A percentile compares a stretch with the other conserved stretches of the same genome.
phyloP scores from a whole-genome alignment of 1,284 basidiomycete species.

The Pseudozyma tsukubaensis region DNA sequence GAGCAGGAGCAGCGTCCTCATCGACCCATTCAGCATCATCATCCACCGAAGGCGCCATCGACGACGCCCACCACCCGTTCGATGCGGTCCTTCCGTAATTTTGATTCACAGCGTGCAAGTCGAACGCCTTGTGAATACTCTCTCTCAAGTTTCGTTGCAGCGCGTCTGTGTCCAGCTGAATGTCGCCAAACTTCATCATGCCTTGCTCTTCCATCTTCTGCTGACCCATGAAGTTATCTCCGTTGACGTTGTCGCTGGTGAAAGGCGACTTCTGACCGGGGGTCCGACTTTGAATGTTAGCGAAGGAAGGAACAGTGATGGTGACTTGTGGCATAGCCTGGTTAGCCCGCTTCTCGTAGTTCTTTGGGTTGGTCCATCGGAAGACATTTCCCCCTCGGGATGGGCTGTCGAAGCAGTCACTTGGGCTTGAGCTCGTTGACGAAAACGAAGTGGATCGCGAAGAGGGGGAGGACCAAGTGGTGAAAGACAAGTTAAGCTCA shows the following conservation, averaged over 20 bases:
- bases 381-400: constrained; percentile 21
- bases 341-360: constrained; percentile 8
- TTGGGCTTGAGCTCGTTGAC: constrained; percentile 14
- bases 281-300: not conserved
- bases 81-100: constrained; percentile 5
- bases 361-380: constrained; percentile 12
- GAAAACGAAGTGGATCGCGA: constrained; percentile 30
- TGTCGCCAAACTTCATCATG: constrained; percentile 7
- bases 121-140: constrained; percentile 22
- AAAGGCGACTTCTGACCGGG: constrained; percentile 17
- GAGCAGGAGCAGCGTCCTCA: constrained; percentile 16
- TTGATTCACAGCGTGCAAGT: not conserved
- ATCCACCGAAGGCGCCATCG: constrained; percentile 21
- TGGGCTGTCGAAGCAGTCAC: constrained; percentile 25
- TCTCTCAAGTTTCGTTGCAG: constrained; percentile 11
- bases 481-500: constrained; percentile 14
- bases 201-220: not conserved
- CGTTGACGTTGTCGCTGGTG: constrained; percentile 3
- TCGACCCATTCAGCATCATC: constrained; percentile 39
- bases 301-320: constrained; percentile 5
- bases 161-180: constrained; percentile 18
- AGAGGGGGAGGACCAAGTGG: constrained; percentile 24
- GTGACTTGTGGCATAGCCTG: constrained; percentile 33
- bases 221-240: not conserved
- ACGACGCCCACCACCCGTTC: constrained; percentile 14